These are phyloP conservation scores for Aspergillus campestris DNA, from an alignment of 495 filamentous ascomycete species.

Conservation along the genomic window DNA sequence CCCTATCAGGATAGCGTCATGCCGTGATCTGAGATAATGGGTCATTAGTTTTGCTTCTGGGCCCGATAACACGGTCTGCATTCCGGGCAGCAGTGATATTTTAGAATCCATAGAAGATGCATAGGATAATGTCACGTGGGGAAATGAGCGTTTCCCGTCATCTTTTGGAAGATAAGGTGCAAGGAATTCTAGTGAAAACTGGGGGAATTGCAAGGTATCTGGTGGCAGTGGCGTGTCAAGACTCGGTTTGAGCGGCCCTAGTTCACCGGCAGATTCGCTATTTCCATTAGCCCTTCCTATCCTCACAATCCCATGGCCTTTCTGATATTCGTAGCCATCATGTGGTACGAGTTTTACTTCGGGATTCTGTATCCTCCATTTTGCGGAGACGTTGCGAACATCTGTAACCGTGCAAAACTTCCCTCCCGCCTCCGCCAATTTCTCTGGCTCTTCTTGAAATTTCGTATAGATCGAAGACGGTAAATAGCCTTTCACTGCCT, in stretches of 20 bases:
- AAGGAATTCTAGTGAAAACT: slow-evolving; percentile 36
- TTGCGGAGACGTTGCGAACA: slow-evolving; percentile 43
- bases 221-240: slow-evolving; percentile 26
- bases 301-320: slow-evolving; percentile 43
- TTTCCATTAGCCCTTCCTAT: slow-evolving; percentile 12
- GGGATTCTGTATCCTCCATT: slow-evolving; percentile 44
- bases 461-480: slow-evolving; percentile 46
- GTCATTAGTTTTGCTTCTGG: slow-evolving; percentile 81
- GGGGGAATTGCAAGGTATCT: slow-evolving; percentile 39
- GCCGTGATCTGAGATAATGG: slow-evolving; percentile 72
- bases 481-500: slow-evolving; percentile 44
- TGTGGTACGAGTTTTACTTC: slow-evolving; percentile 39
- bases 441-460: slow-evolving; percentile 40
- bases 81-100: slow-evolving; percentile 64
- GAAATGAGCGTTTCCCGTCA: slow-evolving; percentile 23
- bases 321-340: slow-evolving; percentile 44
- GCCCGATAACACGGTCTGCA: slow-evolving; percentile 72
- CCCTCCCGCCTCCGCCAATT: slow-evolving; percentile 41
- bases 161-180: slow-evolving; percentile 38
- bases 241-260: slow-evolving; percentile 7
- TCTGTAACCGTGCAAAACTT: slow-evolving; percentile 43
- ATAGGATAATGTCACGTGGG: slow-evolving; percentile 71
- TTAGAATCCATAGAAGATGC: slow-evolving; percentile 82
- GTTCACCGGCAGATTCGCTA: slow-evolving; percentile 6
- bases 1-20: slow-evolving; percentile 80